Conservation (phyloP, 192 early-diverging fungal species). For the Podila verticillata region DNA sequence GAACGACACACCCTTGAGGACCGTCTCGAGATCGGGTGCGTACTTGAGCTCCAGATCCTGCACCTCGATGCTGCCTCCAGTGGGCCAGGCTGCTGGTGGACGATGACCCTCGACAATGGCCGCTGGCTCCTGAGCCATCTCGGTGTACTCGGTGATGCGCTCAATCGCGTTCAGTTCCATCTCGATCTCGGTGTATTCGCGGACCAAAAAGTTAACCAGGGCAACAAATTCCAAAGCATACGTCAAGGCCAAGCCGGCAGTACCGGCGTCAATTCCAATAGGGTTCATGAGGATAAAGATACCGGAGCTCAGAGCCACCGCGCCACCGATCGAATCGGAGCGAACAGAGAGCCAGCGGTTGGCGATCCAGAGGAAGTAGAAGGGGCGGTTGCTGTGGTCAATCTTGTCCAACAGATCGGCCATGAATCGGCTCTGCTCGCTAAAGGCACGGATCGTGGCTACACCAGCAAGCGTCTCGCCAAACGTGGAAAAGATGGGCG, state of each 20-base stretch:
- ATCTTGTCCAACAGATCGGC: conserved; percentile 62
- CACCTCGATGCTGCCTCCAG: conserved; percentile 69
- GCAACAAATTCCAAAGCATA: conserved; percentile 84
- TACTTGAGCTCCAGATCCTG: conserved; percentile 75
- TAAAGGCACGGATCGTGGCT: conserved; percentile 84
- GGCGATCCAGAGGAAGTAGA: conserved; percentile 82
- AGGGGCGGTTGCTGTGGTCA: conserved; percentile 83
- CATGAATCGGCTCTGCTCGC: conserved; percentile 71
- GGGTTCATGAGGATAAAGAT: conserved; percentile 66
- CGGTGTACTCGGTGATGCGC: conserved; percentile 82
- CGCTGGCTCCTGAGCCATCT: conserved; percentile 80
- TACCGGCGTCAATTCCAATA: conserved; percentile 57
- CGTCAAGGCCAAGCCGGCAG: conserved; percentile 85
- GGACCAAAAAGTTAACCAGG: conserved; percentile 79
- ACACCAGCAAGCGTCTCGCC: conserved; percentile 70
- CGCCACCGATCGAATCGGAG: conserved; percentile 72
- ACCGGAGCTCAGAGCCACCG: conserved; percentile 70
- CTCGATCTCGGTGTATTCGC: conserved; percentile 81
- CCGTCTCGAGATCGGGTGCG: conserved; percentile 68
- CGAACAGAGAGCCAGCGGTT: conserved; percentile 85
- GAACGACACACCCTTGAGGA: conserved; percentile 75
- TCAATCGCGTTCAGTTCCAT: conserved; percentile 89
- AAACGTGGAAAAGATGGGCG: conserved; percentile 78
- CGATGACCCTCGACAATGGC: conserved; percentile 59
- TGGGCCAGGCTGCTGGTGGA: conserved; percentile 70